Conservation (phyloP, 2,329 filamentous ascomycete genomes). For the Trichophyton verrucosum region DNA sequence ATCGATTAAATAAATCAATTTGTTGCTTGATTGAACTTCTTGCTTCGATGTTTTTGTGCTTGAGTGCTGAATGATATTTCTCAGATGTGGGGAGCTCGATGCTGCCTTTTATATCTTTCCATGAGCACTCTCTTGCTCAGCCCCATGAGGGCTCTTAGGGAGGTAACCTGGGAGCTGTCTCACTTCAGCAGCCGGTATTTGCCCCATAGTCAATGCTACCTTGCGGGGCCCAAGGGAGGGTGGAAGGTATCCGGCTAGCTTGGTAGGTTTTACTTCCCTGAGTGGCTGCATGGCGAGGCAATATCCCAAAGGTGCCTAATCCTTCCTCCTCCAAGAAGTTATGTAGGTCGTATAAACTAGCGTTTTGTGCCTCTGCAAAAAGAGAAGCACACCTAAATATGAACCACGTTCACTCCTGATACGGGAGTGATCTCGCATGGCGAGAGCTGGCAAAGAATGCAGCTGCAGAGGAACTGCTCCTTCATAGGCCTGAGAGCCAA, state of each 20-base stretch:
- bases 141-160: background rate
- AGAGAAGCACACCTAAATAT: background rate
- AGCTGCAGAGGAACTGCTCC: background rate
- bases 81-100: background rate
- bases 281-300: background rate
- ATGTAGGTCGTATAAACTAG: background rate
- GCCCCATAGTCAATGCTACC: background rate
- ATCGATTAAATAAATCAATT: background rate
- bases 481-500: background rate
- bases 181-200: background rate
- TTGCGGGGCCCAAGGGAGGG: background rate
- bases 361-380: background rate
- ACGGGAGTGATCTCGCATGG: background rate
- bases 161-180: background rate
- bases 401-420: background rate
- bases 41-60: background rate
- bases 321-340: background rate
- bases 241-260: background rate
- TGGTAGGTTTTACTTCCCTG: background rate
- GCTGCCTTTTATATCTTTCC: background rate
- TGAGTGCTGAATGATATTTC: background rate
- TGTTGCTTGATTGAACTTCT: background rate
- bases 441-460: background rate
- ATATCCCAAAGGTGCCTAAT: background rate
- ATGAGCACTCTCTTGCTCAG: background rate